Conservation (phyloP, 345 rosid genomes). For the Ceriops zippeliana region DNA sequence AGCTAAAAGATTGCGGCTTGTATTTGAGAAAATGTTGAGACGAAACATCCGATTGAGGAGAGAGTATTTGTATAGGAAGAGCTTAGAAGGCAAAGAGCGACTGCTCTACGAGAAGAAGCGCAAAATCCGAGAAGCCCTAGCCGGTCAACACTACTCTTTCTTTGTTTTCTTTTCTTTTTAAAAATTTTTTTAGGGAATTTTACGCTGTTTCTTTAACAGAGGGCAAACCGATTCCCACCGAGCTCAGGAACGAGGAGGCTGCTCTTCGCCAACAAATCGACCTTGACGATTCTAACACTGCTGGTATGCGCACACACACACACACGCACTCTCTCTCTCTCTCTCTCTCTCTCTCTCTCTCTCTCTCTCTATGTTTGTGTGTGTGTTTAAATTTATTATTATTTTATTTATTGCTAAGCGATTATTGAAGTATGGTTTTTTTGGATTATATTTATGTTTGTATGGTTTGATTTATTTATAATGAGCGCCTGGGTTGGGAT, state of each 20-base stretch:
- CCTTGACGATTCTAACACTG: conserved; percentile 76
- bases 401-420: neutral
- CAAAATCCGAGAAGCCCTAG: conserved; percentile 77
- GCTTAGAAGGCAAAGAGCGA: conserved; percentile 88
- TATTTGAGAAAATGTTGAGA: conserved; percentile 44
- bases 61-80: conserved; percentile 86
- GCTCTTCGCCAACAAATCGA: conserved; percentile 82
- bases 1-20: no score
- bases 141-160: conserved; percentile 32
- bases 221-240: conserved; percentile 93
- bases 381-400: neutral
- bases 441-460: neutral
- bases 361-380: no score
- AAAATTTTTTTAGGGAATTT: neutral
- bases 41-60: conserved; percentile 70
- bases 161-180: neutral
- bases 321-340: no score
- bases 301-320: conserved; percentile 28
- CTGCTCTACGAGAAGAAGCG: conserved; percentile 73
- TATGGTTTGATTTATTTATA: neutral
- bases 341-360: neutral
- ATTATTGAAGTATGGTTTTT: neutral
- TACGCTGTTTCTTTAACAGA: conserved; percentile 31
- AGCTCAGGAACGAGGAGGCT: conserved; percentile 79
- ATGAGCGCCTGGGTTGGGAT: no score